phyloP scores from a whole-genome alignment of 768 basidiomycete species.

The Trametes meyenii region DNA sequence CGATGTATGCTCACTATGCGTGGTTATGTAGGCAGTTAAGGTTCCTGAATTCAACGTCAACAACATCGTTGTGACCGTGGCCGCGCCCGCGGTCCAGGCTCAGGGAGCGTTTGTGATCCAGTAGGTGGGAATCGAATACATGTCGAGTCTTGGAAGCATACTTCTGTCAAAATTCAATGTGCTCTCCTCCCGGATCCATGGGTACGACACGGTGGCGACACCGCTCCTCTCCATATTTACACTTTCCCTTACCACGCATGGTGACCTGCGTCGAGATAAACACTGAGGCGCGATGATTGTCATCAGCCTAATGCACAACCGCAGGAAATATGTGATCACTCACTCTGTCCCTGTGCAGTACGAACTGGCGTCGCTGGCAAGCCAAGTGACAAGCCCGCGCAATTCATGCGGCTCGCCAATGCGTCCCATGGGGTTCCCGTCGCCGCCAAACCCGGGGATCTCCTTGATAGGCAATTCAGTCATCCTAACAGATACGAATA shows the following conservation, averaged over 20 bases:
- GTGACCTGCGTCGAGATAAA: slow-evolving; percentile 61
- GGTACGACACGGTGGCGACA: too few species aligned
- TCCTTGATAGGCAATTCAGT: slow-evolving; percentile 64
- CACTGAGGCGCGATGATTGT: slow-evolving; percentile 39
- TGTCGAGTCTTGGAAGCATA: too few species aligned
- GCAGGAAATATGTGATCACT: slow-evolving; percentile 27
- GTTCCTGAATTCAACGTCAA: background rate
- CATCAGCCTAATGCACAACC: background rate
- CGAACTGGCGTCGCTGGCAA: slow-evolving; percentile 42
- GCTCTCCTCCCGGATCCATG: too few species aligned
- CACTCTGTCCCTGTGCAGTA: slow-evolving; percentile 82
- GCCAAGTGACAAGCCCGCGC: slow-evolving; percentile 66
- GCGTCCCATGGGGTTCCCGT: slow-evolving; percentile 57
- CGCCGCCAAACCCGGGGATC: slow-evolving; percentile 54
- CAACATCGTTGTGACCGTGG: slow-evolving; percentile 7
- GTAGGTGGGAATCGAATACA: too few species aligned
- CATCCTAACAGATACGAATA: background rate
- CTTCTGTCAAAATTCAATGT: too few species aligned
- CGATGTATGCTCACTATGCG: background rate
- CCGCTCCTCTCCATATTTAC: too few species aligned
- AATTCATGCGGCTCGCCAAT: slow-evolving; percentile 69
- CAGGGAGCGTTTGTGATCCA: too few species aligned
- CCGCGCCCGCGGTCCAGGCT: too few species aligned
- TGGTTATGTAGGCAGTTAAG: background rate
- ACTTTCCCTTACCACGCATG: slow-evolving; percentile 52